Percentiles rank a stretch among this genome's conserved stretches.
These are phyloP conservation scores for Boletus sp. DNA, from an alignment of 768 basidiomycete genomes.

Conservation along the genomic window DNA sequence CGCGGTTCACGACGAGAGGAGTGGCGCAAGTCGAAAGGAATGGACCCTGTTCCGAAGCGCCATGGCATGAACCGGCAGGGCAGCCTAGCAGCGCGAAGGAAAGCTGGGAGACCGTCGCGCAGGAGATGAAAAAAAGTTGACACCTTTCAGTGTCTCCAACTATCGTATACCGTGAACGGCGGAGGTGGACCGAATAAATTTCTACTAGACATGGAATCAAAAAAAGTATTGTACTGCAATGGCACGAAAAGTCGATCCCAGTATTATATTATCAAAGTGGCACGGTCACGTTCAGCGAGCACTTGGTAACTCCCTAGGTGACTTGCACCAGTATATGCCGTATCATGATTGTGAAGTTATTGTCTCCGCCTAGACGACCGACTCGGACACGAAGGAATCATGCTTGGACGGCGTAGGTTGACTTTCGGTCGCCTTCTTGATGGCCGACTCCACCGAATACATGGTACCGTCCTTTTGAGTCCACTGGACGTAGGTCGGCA, in stretches of 20 bases:
- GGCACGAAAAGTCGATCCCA: neutral
- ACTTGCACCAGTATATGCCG: too few relatives aligned
- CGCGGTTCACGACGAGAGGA: conserved; percentile 74
- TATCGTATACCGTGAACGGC: neutral
- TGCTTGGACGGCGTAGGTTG: neutral
- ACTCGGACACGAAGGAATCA: neutral
- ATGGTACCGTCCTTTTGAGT: neutral
- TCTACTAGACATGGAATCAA: neutral
- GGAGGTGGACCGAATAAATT: neutral
- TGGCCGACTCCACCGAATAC: conserved; percentile 3
- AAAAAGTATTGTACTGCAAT: conserved; percentile 16
- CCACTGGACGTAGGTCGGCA: conserved; percentile 20
- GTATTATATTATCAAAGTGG: neutral
- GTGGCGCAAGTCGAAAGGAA: conserved; percentile 81
- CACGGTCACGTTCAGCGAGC: neutral
- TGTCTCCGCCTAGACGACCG: conserved; percentile 8
- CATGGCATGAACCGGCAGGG: conserved; percentile 70
- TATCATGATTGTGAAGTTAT: neutral
- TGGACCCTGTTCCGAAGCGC: conserved; percentile 49
- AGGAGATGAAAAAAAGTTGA: conserved; percentile 48
- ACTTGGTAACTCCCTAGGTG: too few relatives aligned
- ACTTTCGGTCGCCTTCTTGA: conserved; percentile 5
- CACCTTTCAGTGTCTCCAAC: neutral
- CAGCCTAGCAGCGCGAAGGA: conserved; percentile 54
- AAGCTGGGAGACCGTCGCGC: conserved; percentile 68